Evolutionary conservation across 371 early-diverging fungal species (phyloP).

Genomic region (Lichtheimia ornata): DNA sequence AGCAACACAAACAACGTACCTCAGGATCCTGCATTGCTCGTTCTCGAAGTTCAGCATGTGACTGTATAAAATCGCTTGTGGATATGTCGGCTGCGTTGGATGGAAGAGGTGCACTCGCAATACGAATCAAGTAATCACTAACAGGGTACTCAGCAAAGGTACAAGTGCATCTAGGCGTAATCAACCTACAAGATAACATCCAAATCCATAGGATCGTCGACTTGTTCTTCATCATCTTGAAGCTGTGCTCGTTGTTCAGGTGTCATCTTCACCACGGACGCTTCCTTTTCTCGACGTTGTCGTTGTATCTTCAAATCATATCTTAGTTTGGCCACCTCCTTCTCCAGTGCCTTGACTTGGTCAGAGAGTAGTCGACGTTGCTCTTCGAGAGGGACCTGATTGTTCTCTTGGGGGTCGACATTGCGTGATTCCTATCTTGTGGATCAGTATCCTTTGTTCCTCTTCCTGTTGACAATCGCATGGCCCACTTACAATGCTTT

Average conservation of each 20-base stretch:
- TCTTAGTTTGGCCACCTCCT: constrained; percentile 16
- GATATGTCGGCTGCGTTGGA: constrained; percentile 29
- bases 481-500: constrained; percentile 22
- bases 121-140: constrained; percentile 38
- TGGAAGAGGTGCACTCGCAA: constrained; percentile 23
- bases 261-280: constrained; percentile 32
- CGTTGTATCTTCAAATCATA: constrained; percentile 15
- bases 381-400: constrained; percentile 17
- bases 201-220: constrained; percentile 11
- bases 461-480: not conserved
- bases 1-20: constrained; percentile 6
- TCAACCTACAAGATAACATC: constrained; percentile 20
- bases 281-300: constrained; percentile 24
- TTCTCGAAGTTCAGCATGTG: constrained; percentile 26
- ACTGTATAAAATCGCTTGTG: constrained; percentile 20
- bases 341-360: constrained; percentile 20
- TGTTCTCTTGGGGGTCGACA: not conserved
- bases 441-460: not conserved
- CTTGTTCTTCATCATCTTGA: constrained; percentile 10
- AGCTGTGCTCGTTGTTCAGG: constrained; percentile 38
- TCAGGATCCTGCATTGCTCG: constrained; percentile 22
- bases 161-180: too few species aligned
- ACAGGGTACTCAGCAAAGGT: not conserved
- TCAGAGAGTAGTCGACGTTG: constrained; percentile 1
- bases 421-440: not conserved